phyloP scores from a whole-genome alignment of 2,329 filamentous ascomycete genomes.

The Phaeophleospora eucalypticola region DNA sequence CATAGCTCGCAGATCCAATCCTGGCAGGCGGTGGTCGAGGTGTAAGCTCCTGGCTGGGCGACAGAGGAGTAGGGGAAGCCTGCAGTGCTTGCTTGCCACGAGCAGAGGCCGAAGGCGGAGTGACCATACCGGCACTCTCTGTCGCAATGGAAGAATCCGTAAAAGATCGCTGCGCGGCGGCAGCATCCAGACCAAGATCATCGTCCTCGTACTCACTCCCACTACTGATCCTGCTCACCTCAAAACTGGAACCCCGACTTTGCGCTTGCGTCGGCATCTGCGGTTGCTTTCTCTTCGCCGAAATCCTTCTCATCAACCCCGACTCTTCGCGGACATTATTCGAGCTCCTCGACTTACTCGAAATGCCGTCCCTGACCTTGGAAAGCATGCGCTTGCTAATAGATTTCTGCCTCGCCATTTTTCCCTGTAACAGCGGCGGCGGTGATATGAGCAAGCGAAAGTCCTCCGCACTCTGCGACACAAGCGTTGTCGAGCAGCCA shows the following conservation, averaged over 20 bases:
- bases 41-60: conserved; percentile 17
- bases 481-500: conserved; percentile 15
- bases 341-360: conserved; percentile 26
- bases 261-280: conserved; percentile 21
- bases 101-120: conserved; percentile 10
- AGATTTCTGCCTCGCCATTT: conserved; percentile 29
- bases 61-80: conserved; percentile 9
- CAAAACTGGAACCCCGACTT: conserved; percentile 26
- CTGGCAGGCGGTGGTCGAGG: conserved; percentile 16
- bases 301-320: conserved; percentile 28
- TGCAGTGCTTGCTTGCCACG: conserved; percentile 10
- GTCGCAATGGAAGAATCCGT: conserved; percentile 29
- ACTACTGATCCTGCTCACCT: conserved; percentile 26
- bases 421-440: conserved; percentile 7
- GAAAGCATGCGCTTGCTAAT: conserved; percentile 35
- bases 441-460: neutral
- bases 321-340: conserved; percentile 25
- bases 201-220: conserved; percentile 13
- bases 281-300: conserved; percentile 26
- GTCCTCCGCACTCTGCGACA: conserved; percentile 1
- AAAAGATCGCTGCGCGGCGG: conserved; percentile 20
- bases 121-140: conserved; percentile 10
- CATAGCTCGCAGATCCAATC: neutral
- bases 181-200: conserved; percentile 7
- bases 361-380: conserved; percentile 33